Base-by-base conservation (phyloP, 495 filamentous ascomycete genomes). In the Evansstolkia leycettana region DNA sequence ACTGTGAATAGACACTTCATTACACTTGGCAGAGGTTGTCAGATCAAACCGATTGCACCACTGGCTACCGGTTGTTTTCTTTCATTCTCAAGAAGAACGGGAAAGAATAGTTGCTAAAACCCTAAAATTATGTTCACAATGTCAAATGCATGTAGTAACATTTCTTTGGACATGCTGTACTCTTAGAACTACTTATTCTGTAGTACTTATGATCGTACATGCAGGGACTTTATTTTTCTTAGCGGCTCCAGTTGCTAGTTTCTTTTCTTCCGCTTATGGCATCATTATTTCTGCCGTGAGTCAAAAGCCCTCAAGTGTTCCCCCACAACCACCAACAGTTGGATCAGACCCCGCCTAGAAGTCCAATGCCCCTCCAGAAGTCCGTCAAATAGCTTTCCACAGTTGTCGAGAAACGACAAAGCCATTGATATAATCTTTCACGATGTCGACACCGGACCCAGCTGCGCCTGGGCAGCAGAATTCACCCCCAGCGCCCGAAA, bases 231-330 rank as follows among this genome's bases (percentile, higher is more conserved):
- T n/a, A n/a, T n/a, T n/a, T n/a, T n/a, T n/a, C n/a, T n/a, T n/a
- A n/a, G n/a, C n/a, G 20, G 20, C 20, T 23, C 20, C 20, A 23
- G 20, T 23, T 41, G 45, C 42, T n/a, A n/a, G n/a, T 32, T 40
- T 29, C 26, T 13, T 26, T 37, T 30, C 46, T 44, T 42, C 50
- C 45, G 52, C 53, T 59, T 61, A 56, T 58, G 57, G 55, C 57
- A 61, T 60, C 51, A 56, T 23, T 23, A 23, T 23, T 23, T 9
- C 39, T 54, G 50, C 46, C 40, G 41, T 64, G 57, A 63, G 50
- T 61, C 60, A 60, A 17, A 53, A 44, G 34, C 42, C 48, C 36
- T 33, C 42, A 44, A 31, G 20, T 23, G 19, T 39, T 38, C 46
- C 55, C 59, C 56, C 46, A 54, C 48, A 48, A 42, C 38, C 42